These are phyloP conservation scores for Diaporthe caulivora DNA, from an alignment of 2,329 filamentous ascomycete species.

Conservation along the genomic window DNA sequence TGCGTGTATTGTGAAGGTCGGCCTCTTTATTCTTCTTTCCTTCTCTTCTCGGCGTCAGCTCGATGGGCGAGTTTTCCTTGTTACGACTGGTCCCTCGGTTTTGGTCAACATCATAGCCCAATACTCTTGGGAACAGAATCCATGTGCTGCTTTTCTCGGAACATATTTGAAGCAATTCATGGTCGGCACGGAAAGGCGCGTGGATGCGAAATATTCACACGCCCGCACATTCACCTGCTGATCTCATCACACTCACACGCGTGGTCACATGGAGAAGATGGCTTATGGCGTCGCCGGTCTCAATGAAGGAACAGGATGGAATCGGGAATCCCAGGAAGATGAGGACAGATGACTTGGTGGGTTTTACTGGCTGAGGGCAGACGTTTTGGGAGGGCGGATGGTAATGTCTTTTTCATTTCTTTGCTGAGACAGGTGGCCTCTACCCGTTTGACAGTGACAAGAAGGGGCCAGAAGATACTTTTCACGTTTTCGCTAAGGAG, in stretches of 20 bases:
- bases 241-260: not conserved
- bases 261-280: not conserved
- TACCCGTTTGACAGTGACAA: not conserved
- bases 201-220: constrained; percentile 2
- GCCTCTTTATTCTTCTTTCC: not conserved
- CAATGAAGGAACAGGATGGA: not conserved
- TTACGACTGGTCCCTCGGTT: constrained; percentile 16
- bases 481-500: not conserved
- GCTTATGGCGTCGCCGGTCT: not conserved
- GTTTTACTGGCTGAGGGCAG: not conserved
- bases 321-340: too few species aligned
- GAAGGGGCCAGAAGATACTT: not conserved
- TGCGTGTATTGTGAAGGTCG: not conserved
- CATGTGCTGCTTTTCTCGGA: constrained; percentile 19
- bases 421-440: not conserved
- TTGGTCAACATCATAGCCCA: constrained; percentile 28
- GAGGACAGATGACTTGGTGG: not conserved
- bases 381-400: not conserved
- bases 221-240: not conserved
- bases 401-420: not conserved
- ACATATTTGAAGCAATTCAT: constrained; percentile 17
- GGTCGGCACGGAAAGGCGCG: constrained; percentile 13
- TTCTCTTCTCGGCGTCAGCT: constrained; percentile 13
- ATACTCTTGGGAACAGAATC: constrained; percentile 5
- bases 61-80: constrained; percentile 6